Base-by-base conservation (phyloP, 2,329 filamentous ascomycete species). In the Diaporthe sp. region DNA sequence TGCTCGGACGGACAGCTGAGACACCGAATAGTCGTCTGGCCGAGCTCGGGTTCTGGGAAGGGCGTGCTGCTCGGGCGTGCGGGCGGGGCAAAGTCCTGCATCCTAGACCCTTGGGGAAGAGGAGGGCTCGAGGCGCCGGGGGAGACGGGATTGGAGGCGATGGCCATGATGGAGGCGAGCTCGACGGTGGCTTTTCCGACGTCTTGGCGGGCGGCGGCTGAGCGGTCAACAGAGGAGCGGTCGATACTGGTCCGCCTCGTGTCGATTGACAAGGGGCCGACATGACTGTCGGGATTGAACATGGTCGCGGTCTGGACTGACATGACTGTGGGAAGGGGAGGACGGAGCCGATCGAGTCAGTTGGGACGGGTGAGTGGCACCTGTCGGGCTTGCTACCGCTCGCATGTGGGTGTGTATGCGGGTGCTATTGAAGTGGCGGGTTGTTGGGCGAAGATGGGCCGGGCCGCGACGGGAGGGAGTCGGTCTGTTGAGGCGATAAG, bases 1-100 rank as follows among this genome's bases (percentile, higher is more conserved):
- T 78, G 80, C 58, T 83, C 81, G 19, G 82, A 80, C n/a, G 85
- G 84, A 74, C 83, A 85, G 44, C 82, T 83, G 73, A 84, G 79
- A 73, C 84, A 87, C 61, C 84, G 83, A 55, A 88, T 82, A 53
- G 86, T 85, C 37, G 84, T 83, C 74, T 83, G 85, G 39, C 87
- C 86, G 72, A 86, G 86, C 68, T 91, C 89, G 68, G 87, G 87
- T 75, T 90, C 87, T 5, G 89, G 88, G 74, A 91, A 92, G 1
- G 90, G 90, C 2, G 90, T 92, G 82, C 90, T 91, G 80, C 89
- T 91, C 25, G 90, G 90, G 71, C 90, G 86, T 8, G 87, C 86
- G 5, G 87, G 87, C 49, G 87, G 87, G 31, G 87, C 80, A 79
- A 89, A 88, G 78, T 88, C 86, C 77, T 84, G 83, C 34, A 84